Base-by-base conservation (phyloP, 73 alveolate species). In the Paramecium pentaurelia region DNA sequence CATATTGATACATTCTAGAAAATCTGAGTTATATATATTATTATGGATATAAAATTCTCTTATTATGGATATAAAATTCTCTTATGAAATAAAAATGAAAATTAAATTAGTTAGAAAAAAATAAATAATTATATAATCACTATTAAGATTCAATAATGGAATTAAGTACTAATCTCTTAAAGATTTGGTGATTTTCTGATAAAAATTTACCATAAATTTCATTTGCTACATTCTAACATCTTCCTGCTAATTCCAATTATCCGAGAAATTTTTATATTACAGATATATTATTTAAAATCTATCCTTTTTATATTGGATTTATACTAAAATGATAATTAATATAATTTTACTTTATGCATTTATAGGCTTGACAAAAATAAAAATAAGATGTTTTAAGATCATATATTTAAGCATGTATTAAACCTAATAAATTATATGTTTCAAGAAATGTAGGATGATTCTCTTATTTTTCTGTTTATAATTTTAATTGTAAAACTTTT, bases 1-100 rank as follows among this genome's bases (percentile, higher is more conserved):
- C 90, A 8, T 71, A 71, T 60, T 89, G 94, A 89, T 54, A 18
- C 6, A 54, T 54, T 54, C 28, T 54, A 54, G 18, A n/a, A 54
- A n/a, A 54, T 54, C 32, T 54, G 70, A 54, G 70, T 49, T 49
- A 49, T 49, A 14, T 49, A 12, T 34, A 34, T 34, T 3, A 3
- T 34, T n/a, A n/a, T n/a, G n/a, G 38, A 34, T 34, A 34, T 22
- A 22, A 22, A 22, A 22, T 22, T 22, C 25, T 22, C 25, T 22
- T 38, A 40, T 40, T n/a, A n/a, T n/a, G n/a, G 38, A 34, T 34
- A 34, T 22, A 22, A 22, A 22, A 22, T 22, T 22, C 25, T 22
- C 25, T 22, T 38, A 40, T 40, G 49, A 40, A 40, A 40, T 40
- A 7, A 40, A 1, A 40, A 40, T 40, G 10, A 40, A 1, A 40